Conservation (phyloP, 164 flowering plant species). For the Umbellularia californica region DNA sequence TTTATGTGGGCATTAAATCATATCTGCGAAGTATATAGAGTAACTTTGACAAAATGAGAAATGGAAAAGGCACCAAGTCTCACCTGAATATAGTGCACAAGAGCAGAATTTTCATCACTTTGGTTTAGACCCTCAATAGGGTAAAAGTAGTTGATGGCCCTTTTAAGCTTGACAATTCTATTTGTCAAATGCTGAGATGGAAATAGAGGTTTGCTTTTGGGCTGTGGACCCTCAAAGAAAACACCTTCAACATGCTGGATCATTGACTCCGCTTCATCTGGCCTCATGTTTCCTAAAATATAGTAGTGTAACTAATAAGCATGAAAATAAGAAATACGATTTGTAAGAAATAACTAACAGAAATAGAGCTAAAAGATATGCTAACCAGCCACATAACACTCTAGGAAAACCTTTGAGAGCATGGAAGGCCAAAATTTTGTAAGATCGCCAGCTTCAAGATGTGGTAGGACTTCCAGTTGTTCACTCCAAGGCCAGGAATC, state of each 20-base stretch:
- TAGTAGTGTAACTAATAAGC: neutral
- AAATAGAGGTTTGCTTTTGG: constrained; percentile 55
- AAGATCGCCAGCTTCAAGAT: constrained; percentile 62
- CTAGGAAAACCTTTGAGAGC: constrained; percentile 76
- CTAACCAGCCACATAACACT: constrained; percentile 82
- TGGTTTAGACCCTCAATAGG: constrained; percentile 65
- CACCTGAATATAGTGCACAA: constrained; percentile 95
- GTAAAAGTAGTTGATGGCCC: constrained; percentile 49
- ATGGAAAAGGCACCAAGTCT: too few species aligned
- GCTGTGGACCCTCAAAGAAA: constrained; percentile 48
- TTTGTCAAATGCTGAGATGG: constrained; percentile 80
- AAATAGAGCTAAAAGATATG: neutral
- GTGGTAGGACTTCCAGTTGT: constrained; percentile 66
- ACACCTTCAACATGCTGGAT: constrained; percentile 65
- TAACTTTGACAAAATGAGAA: too few species aligned
- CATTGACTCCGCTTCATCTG: constrained; percentile 71
- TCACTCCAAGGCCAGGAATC: constrained; percentile 84
- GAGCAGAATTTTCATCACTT: constrained; percentile 83
- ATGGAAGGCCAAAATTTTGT: constrained; percentile 54
- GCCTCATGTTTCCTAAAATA: constrained; percentile 67
- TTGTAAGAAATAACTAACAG: neutral
- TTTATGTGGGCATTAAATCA: too few species aligned
- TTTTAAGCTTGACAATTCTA: constrained; percentile 75
- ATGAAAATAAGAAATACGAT: neutral
- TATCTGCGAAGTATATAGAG: too few species aligned